Evolutionary conservation across 148 eudicot genomes (phyloP), one percentile per base, ranked within the genome.

Genomic region (Cornus florida): DNA sequence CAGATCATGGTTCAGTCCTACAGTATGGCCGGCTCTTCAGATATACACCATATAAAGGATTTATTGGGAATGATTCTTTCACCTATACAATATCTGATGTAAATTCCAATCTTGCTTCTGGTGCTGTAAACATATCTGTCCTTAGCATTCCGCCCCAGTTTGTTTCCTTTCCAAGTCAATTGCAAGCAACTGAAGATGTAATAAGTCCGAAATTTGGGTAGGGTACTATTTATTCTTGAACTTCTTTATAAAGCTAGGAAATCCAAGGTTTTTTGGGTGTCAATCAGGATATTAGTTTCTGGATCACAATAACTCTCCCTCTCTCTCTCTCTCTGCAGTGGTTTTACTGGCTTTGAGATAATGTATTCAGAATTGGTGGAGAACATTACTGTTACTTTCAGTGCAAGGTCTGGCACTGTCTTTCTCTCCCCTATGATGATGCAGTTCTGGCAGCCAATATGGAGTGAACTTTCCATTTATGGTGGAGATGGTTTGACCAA

Each of bases 141-240:
- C 95, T 90, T 66, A 84, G 94, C 78, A 91, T 84, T 68, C 99
- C 99, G n/a, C 99, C 99, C 62, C 99, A 91, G 87, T 86, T 96
- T 77, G 83, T 89, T 72, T 87, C 97, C 41, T 72, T 88, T 72
- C 95, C 97, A 8, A 83, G 84, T 60, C 84, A 86, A 71, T 79
- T 91, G 84, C 89, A 79, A 72, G 99, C 95, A 50, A 83, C 79
- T 46, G 98, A 96, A 86, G 98, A 90, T 78, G 70, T 84, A 7
- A 59, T 89, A 71, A 90, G 89, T 82, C 99, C 99, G 56, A 80
- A 77, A 77, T 96, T 92, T 76, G 92, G 95, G 99, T 92, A 83
- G 72, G 77, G 14, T 48, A 7, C 67, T 69, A 57, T 70, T 46
- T 78, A 6, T 68, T n/a, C 65, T 77, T 43, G 16, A 19, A 35